Evolutionary conservation across 23 red algal species (phyloP), one percentile per base, ranked within the genome.

Genomic region (Gracilaria domingensis): DNA sequence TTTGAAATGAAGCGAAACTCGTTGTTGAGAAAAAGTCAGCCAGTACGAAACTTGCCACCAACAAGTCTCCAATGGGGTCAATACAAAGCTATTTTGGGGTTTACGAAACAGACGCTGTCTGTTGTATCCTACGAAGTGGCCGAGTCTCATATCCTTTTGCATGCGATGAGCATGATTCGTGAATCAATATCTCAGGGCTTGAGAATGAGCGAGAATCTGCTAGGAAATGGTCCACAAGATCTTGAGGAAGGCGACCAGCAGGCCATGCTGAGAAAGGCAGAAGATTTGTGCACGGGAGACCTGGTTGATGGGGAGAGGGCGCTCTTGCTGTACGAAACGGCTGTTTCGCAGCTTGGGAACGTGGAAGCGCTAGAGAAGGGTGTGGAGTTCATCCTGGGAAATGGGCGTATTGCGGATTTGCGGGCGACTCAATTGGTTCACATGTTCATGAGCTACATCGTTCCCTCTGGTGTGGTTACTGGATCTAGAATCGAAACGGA

Each of bases 111-210:
- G 11, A 20, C 12, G 28, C 34, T 5, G 37, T n/a, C 7, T 38
- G 13, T 34, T 36, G 66, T 71, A 24, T 38, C 66, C 3, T 71
- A 71, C 66, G 66, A 71, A 39, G 66, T 37, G 32, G 66, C 24
- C 5, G 66, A 71, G 66, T 38, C 36, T 16, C 13, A 4, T 6
- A 29, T 71, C 14, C 28, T 71, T 37, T 71, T 71, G 9, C 32
- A 71, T 71, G 66, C 33, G 32, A 71, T 71, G 66, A 71, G 66
- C 66, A 35, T 71, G 66, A 71, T 71, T 71, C 66, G 66, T 2
- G 66, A 71, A 36, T 34, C 32, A 29, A 71, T 71, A 39, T 35
- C 4, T 35, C 66, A 71, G 37, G 9, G 24, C 12, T n/a, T 35
- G 66, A 38, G 32, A 39, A 71, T 35, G 28, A 71, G 13, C 66